Percentiles rank a stretch among this genome's conserved stretches.
Evolutionary conservation across 139 green algal genomes (phyloP).

Genomic region (Haematococcus sp.): DNA sequence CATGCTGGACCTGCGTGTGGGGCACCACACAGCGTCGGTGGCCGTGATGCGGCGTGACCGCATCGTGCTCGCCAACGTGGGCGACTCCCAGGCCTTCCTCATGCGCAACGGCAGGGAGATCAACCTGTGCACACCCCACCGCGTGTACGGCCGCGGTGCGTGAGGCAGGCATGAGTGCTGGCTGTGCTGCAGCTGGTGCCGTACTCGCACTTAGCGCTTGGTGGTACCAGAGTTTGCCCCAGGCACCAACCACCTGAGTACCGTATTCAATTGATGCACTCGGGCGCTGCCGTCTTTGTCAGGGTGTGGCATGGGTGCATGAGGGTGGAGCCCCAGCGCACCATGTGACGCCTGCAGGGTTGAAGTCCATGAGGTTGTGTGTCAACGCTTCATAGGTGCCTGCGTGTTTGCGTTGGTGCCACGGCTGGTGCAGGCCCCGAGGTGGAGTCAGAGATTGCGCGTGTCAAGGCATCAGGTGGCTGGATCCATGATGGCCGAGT

Average conservation of each 20-base stretch:
- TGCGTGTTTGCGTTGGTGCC: too few species aligned
- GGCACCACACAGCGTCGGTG: constrained; percentile 14
- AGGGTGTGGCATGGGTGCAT: too few species aligned
- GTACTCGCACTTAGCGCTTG: not conserved
- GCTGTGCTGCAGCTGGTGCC: not conserved
- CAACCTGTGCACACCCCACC: constrained; percentile 31
- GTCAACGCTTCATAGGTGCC: too few species aligned
- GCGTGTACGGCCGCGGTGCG: constrained; percentile 50
- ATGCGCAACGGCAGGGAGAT: constrained; percentile 1
- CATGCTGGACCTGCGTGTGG: too few species aligned
- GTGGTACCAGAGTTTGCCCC: too few species aligned
- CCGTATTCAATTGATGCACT: too few species aligned
- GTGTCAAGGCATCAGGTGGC: constrained; percentile 48
- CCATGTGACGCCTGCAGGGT: too few species aligned
- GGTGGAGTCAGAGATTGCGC: constrained; percentile 39
- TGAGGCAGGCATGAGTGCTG: too few species aligned
- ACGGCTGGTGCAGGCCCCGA: constrained; percentile 1
- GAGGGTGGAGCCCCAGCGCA: too few species aligned
- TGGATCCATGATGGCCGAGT: constrained; percentile 65
- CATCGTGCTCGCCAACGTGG: constrained; percentile 34
- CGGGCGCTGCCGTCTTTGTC: too few species aligned
- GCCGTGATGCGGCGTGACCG: constrained; percentile 22
- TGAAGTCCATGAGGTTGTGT: too few species aligned
- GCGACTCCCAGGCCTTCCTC: constrained; percentile 30
- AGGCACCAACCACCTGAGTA: not conserved